Evolutionary conservation across 345 rosid genomes (phyloP).

Genomic region (Barbarea vulgaris): DNA sequence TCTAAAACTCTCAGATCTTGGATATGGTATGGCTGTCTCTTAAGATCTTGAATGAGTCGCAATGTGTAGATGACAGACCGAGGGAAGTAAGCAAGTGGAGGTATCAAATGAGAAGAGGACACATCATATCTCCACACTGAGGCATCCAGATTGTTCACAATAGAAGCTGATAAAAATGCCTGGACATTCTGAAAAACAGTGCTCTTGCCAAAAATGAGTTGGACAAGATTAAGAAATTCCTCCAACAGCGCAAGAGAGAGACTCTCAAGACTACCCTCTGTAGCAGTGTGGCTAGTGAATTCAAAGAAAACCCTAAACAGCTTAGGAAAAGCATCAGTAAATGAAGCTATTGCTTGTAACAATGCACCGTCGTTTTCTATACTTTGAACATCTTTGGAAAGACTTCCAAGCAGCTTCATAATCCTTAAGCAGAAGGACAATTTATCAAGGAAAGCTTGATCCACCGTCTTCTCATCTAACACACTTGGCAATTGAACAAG

Average conservation of each 20-base stretch:
- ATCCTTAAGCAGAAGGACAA: conserved; percentile 71
- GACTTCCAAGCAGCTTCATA: conserved; percentile 71
- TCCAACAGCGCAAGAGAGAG: conserved; percentile 67
- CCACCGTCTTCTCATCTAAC: conserved; percentile 61
- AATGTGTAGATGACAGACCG: conserved; percentile 60
- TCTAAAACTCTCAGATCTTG: conserved; percentile 58
- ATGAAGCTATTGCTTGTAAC: conserved; percentile 71
- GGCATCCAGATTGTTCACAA: conserved; percentile 68
- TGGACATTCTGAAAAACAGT: conserved; percentile 62
- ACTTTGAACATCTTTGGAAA: conserved; percentile 60
- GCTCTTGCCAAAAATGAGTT: conserved; percentile 65
- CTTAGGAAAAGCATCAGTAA: conserved; percentile 57
- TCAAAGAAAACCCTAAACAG: conserved; percentile 66
- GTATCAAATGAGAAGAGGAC: conserved; percentile 52
- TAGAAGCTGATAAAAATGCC: conserved; percentile 71
- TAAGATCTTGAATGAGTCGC: conserved; percentile 77
- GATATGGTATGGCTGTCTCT: conserved; percentile 52
- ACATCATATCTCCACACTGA: conserved; percentile 72
- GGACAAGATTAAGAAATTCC: conserved; percentile 83
- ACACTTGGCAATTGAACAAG: conserved; percentile 58
- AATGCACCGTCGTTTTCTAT: conserved; percentile 61
- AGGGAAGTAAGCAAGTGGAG: conserved; percentile 80
- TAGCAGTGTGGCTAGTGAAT: conserved; percentile 57
- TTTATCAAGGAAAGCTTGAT: conserved; percentile 54
- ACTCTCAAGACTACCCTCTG: conserved; percentile 76